These are phyloP conservation scores for Penicillium sp. DNA, from an alignment of 2,329 filamentous ascomycete species.

Conservation along the genomic window DNA sequence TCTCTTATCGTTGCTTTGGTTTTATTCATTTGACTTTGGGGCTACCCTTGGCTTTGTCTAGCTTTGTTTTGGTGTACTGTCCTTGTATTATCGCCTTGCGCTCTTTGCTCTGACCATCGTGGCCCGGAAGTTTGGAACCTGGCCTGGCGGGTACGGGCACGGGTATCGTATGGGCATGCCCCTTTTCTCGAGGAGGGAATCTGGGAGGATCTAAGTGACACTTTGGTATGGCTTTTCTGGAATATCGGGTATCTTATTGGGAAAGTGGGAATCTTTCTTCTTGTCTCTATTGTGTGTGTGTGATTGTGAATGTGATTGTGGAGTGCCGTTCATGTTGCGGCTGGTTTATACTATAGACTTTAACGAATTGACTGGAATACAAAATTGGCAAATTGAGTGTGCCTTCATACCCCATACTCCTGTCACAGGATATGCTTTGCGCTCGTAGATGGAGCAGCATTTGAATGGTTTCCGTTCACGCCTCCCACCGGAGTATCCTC, in stretches of 20 bases:
- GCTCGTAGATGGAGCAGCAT: no score
- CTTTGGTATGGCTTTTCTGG: constrained; percentile 17
- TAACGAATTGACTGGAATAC: constrained; percentile 24
- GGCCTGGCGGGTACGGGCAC: constrained; percentile 26
- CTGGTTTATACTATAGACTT: constrained; percentile 22
- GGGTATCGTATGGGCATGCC: constrained; percentile 9
- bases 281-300: not conserved
- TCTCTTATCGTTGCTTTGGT: constrained; percentile 14
- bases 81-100: constrained; percentile 20
- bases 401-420: not conserved
- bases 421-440: not conserved
- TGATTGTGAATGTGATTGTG: not conserved
- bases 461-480: no score
- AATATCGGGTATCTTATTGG: constrained; percentile 22
- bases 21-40: constrained; percentile 19
- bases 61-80: constrained; percentile 11
- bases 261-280: constrained; percentile 10
- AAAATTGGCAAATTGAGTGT: constrained; percentile 5
- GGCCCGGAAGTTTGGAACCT: constrained; percentile 13
- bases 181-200: constrained; percentile 5
- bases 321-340: constrained; percentile 8
- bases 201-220: not conserved
- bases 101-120: constrained; percentile 9
- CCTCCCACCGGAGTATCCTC: not conserved
- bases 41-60: constrained; percentile 6